Base-by-base conservation (phyloP, 192 early-diverging fungal genomes). In the Mortierella antarctica region DNA sequence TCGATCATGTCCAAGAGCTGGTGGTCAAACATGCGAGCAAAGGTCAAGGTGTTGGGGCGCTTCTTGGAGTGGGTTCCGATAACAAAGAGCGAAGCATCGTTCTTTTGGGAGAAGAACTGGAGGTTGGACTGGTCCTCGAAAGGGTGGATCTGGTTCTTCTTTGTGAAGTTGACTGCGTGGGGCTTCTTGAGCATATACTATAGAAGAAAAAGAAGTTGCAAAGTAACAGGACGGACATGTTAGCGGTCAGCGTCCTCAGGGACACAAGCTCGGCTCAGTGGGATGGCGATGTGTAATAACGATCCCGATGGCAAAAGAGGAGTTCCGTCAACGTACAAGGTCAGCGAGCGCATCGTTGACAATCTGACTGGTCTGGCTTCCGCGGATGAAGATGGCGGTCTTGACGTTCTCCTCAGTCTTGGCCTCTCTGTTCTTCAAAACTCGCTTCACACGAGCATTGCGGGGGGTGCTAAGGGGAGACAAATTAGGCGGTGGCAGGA, bases 1-100 rank as follows among this genome's bases (percentile, higher is more conserved):
- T 99, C 98, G 48, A 97, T 82, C 96, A 98, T 97, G 72, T 99
- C 97, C 70, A 99, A 83, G 51, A 99, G 81, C 76, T 96, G 93
- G 83, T 96, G 88, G 77, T 99, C 92, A 86, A 97, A 99, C 85
- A 91, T 96, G 39, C 98, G 91, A 10, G 92, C 91, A 66, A 99
- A 91, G 4, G 92, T 89, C 67, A 99, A 84, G 82, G 97, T 98
- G 79, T 98, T 91, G 20, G 98, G 97, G 64, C 97, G 88, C 84
- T 99, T 99, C 85, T 99, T 99, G 66, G 91, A 93, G 83, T 98
- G 97, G 48, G 89, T 92, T 57, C 94, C 97, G 23, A 98, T 83
- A 49, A 96, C 91, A 69, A 98, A 92, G 21, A 98, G 86, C 2
- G 96, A 93, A 62, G 93, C 87, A 86, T 99, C 97, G 83, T 98